Evolutionary conservation across 2,329 filamentous ascomycete species (phyloP), one percentile per base, ranked within the genome.

Genomic region (Clarireedia hainanense): DNA sequence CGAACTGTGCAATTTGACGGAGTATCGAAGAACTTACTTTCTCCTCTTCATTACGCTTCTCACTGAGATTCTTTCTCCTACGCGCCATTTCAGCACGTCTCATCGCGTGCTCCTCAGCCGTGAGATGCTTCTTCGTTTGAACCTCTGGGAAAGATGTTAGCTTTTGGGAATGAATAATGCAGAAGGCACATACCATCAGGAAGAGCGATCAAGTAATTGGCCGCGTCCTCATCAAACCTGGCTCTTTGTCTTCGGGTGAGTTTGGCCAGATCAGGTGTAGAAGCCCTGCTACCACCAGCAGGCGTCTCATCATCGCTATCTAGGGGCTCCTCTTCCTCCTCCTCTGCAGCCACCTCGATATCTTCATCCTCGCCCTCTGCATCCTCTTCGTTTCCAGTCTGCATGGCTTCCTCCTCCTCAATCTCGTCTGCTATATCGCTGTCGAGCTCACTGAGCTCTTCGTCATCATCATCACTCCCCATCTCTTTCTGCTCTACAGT

Each of bases 31-130:
- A 27, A 47, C 67, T 27, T 67, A 84, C 81, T 77, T 89, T 89
- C 69, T 89, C 86, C 72, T 89, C 86, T 65, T 89, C 85, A 55
- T 88, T 86, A n/a, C 85, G 79, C 73, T 88, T 88, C 71, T 89
- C 86, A 57, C 82, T 86, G 34, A 89, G 74, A 61, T 89, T 88
- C 72, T 89, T 89, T 58, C 86, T 75, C 52, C 86, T 77, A 55
- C 86, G 75, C 7, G 86, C 86, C 85, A 89, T 89, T 68, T 89
- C 86, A 6, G 84, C 82, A 55, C 86, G 76, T 49, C 86, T 79
- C 80, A 88, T 87, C 47, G 83, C 83, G 66, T 86, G 83, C 65
- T 89, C 86, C 67, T 88, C 86, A 0, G 83, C 85, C 0, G 85
- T 88, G 49, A 89, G 73, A 63, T 86, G 82, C 65, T 88, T 86